Conservation (phyloP, 2,329 filamentous ascomycete species). For the Biscogniauxia marginata region DNA sequence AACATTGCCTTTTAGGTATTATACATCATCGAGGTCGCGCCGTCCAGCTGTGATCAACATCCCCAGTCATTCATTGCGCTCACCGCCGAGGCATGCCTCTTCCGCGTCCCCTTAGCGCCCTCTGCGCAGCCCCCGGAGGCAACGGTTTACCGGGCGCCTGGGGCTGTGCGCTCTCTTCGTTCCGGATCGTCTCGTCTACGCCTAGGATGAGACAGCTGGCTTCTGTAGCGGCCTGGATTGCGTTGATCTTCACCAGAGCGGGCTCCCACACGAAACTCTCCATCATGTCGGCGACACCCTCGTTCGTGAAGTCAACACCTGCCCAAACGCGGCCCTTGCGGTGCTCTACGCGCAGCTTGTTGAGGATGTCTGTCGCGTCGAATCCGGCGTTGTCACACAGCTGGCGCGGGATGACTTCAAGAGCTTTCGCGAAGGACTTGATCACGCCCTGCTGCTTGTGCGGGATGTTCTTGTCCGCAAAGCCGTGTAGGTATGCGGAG, state of each 20-base stretch:
- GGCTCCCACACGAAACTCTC: constrained; percentile 97
- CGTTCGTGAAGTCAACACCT: constrained; percentile 90
- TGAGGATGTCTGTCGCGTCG: constrained; percentile 96
- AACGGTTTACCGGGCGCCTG: constrained; percentile 75
- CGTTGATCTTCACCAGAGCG: constrained; percentile 92
- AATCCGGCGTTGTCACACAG: constrained; percentile 98
- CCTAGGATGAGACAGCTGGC: constrained; percentile 92
- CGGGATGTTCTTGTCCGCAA: constrained; percentile 86
- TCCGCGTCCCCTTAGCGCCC: constrained; percentile 79
- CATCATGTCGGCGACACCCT: constrained; percentile 93
- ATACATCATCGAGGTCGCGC: constrained; percentile 9
- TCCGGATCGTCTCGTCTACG: constrained; percentile 98
- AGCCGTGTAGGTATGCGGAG: constrained; percentile 88
- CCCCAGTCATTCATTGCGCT: constrained; percentile 6
- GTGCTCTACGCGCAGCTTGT: constrained; percentile 94
- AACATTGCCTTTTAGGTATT: constrained; percentile 16
- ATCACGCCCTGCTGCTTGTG: constrained; percentile 97
- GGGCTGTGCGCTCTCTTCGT: constrained; percentile 86
- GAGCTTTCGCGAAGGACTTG: constrained; percentile 95
- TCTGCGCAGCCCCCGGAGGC: constrained; percentile 81
- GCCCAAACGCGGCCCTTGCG: constrained; percentile 91
- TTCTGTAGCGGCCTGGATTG: constrained; percentile 92
- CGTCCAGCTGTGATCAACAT: constrained; percentile 1
- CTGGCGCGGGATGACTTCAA: constrained; percentile 95
- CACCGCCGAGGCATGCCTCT: constrained; percentile 86